Conservation (phyloP, 176 grass and related monocot species). For the Thinopyrum elongatum region DNA sequence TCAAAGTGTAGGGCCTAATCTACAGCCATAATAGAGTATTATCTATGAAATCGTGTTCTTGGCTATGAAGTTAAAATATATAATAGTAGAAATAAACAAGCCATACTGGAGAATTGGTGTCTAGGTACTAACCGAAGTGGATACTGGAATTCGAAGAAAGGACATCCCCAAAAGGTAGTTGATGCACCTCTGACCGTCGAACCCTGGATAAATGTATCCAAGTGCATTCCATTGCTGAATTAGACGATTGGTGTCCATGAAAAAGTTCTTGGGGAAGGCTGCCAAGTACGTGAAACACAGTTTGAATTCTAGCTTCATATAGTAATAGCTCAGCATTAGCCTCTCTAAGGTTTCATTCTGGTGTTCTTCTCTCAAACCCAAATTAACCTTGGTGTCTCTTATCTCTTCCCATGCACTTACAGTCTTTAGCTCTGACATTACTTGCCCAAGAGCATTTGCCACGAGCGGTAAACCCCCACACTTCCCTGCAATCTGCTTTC, state of each 20-base stretch:
- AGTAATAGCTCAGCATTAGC: constrained; percentile 45
- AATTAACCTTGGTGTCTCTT: not conserved
- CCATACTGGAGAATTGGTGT: no score
- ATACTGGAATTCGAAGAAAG: constrained; percentile 23
- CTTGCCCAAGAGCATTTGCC: constrained; percentile 38
- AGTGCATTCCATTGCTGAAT: constrained; percentile 55
- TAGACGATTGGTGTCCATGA: constrained; percentile 28
- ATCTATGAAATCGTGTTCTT: no score
- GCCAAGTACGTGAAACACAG: constrained; percentile 55
- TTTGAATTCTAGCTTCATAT: constrained; percentile 32
- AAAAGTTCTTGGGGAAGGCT: constrained; percentile 41
- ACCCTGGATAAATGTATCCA: constrained; percentile 17
- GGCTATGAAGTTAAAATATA: no score
- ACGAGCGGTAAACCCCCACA: constrained; percentile 43
- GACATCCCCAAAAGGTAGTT: constrained; percentile 45
- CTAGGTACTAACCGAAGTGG: not conserved
- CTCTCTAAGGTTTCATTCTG: constrained; percentile 11
- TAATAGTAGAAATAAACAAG: no score
- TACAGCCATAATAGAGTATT: no score
- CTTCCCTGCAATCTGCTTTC: constrained; percentile 29
- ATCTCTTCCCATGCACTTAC: constrained; percentile 31
- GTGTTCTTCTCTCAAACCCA: no score
- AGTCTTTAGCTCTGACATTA: constrained; percentile 1
- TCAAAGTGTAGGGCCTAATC: no score
- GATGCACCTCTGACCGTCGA: constrained; percentile 14